Percentiles rank a stretch among this genome's conserved stretches.
phyloP scores from a whole-genome alignment of 768 basidiomycete species.

The Mycena sanguinolenta region DNA sequence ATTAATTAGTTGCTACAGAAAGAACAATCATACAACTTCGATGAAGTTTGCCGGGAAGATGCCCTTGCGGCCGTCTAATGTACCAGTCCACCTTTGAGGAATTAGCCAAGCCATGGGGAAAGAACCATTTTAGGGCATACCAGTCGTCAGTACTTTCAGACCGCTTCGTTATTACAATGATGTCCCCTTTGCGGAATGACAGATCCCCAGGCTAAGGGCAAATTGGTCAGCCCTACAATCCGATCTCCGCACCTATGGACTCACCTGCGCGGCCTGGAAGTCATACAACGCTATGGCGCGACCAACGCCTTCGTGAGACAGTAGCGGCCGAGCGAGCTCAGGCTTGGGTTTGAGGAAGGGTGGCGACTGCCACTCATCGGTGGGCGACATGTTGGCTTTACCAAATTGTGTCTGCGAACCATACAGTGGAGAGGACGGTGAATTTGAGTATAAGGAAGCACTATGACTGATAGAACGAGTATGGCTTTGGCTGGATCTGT shows the following conservation, averaged over 20 bases:
- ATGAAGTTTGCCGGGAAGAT: conserved; percentile 90
- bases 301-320: conserved; percentile 71
- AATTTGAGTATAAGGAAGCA: conserved; percentile 43
- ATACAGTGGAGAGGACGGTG: conserved; percentile 7
- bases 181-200: conserved; percentile 81
- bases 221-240: conserved; percentile 1
- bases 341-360: conserved; percentile 62
- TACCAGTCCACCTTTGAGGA: conserved; percentile 81
- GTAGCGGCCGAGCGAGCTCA: conserved; percentile 62
- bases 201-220: conserved; percentile 73
- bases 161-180: conserved; percentile 77
- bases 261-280: conserved; percentile 80
- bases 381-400: neutral
- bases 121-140: conserved; percentile 54
- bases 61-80: conserved; percentile 67
- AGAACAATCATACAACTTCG: conserved; percentile 61
- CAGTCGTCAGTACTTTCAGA: conserved; percentile 83
- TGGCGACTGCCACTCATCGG: conserved; percentile 29
- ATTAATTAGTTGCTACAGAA: conserved; percentile 11
- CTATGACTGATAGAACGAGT: conserved; percentile 46
- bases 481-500: conserved; percentile 40
- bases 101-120: neutral
- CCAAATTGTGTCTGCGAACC: neutral
- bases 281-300: conserved; percentile 82
- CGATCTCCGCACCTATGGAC: conserved; percentile 25